Conservation (phyloP, 108 stramenopile genomes). For the Chaetoceros tenuissimus region DNA sequence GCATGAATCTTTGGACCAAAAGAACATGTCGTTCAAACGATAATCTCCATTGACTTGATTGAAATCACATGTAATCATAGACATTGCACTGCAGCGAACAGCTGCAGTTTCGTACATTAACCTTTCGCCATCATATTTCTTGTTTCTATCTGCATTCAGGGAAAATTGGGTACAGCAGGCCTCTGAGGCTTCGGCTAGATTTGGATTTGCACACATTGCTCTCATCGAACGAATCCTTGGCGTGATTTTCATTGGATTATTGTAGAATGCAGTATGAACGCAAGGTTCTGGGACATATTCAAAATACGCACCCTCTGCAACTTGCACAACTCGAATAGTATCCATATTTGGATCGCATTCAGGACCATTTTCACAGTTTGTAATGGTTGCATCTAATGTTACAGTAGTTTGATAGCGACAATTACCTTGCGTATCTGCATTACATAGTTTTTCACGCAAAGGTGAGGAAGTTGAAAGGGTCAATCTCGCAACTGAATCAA, state of each 20-base stretch:
- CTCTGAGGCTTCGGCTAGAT: constrained; percentile 5
- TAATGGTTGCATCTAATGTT: constrained; percentile 14
- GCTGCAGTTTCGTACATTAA: not conserved
- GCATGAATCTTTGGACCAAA: constrained; percentile 44
- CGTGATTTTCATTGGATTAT: constrained; percentile 18
- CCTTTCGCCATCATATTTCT: not conserved
- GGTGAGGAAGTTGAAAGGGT: constrained; percentile 13
- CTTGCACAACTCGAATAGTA: constrained; percentile 34
- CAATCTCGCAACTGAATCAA: constrained; percentile 15
- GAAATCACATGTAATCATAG: not conserved
- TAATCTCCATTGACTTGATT: not conserved
- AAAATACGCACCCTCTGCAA: constrained; percentile 32
- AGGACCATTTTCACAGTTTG: constrained; percentile 20
- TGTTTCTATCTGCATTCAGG: not conserved
- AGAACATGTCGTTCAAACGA: not conserved
- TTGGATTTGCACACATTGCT: constrained; percentile 11
- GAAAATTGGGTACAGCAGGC: not conserved
- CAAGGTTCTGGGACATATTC: constrained; percentile 48
- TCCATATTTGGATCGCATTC: constrained; percentile 37
- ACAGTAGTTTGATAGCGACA: constrained; percentile 22
- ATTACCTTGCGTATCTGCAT: constrained; percentile 7
- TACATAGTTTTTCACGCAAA: constrained; percentile 30
- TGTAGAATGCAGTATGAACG: constrained; percentile 44
- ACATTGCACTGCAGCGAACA: not conserved
- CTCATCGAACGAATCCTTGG: constrained; percentile 8